Conservation (phyloP, 2,329 filamentous ascomycete genomes). For the Cordyceps cicadae region DNA sequence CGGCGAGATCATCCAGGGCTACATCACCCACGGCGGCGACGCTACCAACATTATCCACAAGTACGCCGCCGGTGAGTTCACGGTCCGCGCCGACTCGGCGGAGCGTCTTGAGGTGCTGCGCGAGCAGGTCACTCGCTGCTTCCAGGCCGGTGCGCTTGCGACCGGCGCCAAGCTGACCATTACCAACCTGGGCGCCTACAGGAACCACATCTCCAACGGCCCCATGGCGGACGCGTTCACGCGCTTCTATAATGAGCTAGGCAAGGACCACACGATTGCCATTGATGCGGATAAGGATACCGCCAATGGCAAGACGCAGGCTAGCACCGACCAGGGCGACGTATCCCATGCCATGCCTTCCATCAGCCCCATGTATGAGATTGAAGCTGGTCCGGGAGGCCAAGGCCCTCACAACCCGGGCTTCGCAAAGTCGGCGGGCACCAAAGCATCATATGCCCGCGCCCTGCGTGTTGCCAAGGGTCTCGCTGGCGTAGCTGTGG, state of each 20-base stretch:
- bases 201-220: conserved; percentile 47
- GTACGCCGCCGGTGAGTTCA: conserved; percentile 35
- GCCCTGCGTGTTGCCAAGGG: conserved; percentile 39
- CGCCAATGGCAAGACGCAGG: conserved; percentile 35
- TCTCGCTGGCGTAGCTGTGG: conserved; percentile 38
- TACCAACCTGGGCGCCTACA: conserved; percentile 33
- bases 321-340: conserved; percentile 53
- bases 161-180: conserved; percentile 40
- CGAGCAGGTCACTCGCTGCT: conserved; percentile 33
- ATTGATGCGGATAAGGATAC: conserved; percentile 32
- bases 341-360: conserved; percentile 50
- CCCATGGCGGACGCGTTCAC: conserved; percentile 38
- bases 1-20: conserved; percentile 40
- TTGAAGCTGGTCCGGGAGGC: conserved; percentile 24
- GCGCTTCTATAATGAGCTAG: conserved; percentile 34
- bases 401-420: conserved; percentile 45
- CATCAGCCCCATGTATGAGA: conserved; percentile 43
- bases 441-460: conserved; percentile 36
- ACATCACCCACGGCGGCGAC: conserved; percentile 43
- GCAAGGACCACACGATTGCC: conserved; percentile 21
- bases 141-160: conserved; percentile 28
- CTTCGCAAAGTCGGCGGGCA: conserved; percentile 44
- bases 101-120: conserved; percentile 31
- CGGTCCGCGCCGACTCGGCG: conserved; percentile 35
- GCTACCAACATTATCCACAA: conserved; percentile 49